Base-by-base conservation (phyloP, 2,329 filamentous ascomycete species). In the Blastomyces parvus region DNA sequence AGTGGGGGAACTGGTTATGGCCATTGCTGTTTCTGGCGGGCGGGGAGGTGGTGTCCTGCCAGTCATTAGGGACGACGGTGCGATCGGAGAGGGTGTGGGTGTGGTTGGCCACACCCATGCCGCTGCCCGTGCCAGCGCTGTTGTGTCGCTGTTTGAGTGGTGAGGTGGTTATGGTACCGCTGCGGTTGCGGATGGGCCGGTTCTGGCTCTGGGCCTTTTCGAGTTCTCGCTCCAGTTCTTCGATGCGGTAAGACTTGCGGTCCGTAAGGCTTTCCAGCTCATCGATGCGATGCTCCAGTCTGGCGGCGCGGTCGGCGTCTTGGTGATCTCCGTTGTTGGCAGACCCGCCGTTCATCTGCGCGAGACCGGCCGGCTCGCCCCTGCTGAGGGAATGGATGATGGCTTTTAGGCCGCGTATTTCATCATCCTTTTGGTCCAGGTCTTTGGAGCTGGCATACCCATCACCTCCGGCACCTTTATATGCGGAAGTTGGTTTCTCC, bases 371-470 rank as follows among this genome's bases (percentile, higher is more conserved):
- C 8, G 66, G 64, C 38, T 75, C 76, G 33, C 75, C 90, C 65
- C 91, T 84, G 74, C 91, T 96, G 46, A 99, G 82, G 22, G 91
- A 96, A 77, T 97, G 93, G 65, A 99, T 97, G 72, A 99, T 97
- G 53, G 94, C 93, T 77, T 97, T 99, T 67, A 99, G 83, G 57
- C 94, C 94, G 66, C 93, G 85, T 71, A 99, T 97, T 79, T 99
- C 94, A 70, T 99, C 94, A 71, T 99, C 93, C 73, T 95, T 94
- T 72, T 96, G 89, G 73, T 95, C 91, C 38, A 97, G 77, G 67
- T 96, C 91, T 74, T 90, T 90, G 53, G 84, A 83, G 57, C 80
- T 75, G 9, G 50, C 73, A 44, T 59, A 22, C 6, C n/a, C 56
- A 30, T 44, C 56, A 6, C 38, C 40, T 1, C 81, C 79, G 13